These are phyloP conservation scores for Suillus subaureus DNA, from an alignment of 768 basidiomycete genomes.

Conservation along the genomic window DNA sequence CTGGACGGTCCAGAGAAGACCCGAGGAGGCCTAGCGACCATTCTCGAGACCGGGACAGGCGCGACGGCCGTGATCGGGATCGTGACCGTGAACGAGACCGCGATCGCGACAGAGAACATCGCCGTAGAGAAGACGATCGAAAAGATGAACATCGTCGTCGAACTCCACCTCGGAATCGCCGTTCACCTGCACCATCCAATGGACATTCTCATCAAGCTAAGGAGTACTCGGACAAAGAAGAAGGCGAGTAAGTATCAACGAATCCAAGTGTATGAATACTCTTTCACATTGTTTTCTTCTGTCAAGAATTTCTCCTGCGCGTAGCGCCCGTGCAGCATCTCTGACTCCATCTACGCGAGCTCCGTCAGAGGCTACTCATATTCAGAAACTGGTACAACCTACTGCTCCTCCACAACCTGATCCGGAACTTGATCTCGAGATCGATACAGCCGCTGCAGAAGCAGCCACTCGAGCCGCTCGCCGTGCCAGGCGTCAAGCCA, in stretches of 20 bases:
- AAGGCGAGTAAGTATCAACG: conserved; percentile 84
- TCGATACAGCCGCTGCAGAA: conserved; percentile 50
- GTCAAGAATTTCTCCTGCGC: conserved; percentile 66
- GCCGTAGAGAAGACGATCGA: conserved; percentile 32
- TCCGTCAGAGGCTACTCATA: conserved; percentile 19
- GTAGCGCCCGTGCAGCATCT: conserved; percentile 30
- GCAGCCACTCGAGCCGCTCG: conserved; percentile 70
- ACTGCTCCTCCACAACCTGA: conserved; percentile 33
- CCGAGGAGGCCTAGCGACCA: conserved; percentile 35
- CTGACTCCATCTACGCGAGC: conserved; percentile 28
- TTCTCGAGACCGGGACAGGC: conserved; percentile 29
- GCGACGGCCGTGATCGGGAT: conserved; percentile 27
- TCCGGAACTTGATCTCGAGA: conserved; percentile 53
- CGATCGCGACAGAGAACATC: conserved; percentile 26
- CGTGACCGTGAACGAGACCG: conserved; percentile 31
- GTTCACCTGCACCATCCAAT: conserved; percentile 18
- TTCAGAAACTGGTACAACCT: conserved; percentile 15
- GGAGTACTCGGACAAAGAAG: conserved; percentile 71
- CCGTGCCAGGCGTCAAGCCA: conserved; percentile 72
- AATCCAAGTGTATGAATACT: background rate
- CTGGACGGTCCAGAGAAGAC: conserved; percentile 40
- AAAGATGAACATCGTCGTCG: conserved; percentile 32
- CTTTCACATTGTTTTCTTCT: conserved; percentile 16
- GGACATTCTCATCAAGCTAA: conserved; percentile 24
- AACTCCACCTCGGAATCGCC: conserved; percentile 16